A percentile compares a stretch with the other conserved stretches of the same genome.
These are phyloP conservation scores for Gracilaria caudata DNA, from an alignment of 23 red algal genomes.

Conservation along the genomic window DNA sequence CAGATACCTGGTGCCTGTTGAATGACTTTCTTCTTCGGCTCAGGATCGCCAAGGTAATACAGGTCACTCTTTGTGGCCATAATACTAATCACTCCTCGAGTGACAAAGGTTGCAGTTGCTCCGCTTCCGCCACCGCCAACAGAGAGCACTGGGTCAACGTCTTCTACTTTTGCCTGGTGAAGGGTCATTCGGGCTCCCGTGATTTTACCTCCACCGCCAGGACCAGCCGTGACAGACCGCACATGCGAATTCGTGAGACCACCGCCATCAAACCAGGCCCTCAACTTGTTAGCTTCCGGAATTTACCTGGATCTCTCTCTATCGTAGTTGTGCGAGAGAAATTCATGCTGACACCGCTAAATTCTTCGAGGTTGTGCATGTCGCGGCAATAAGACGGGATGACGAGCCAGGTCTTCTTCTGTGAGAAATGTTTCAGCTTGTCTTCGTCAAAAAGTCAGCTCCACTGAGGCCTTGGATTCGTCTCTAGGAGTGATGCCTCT, in stretches of 20 bases:
- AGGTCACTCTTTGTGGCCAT: conserved; percentile 72
- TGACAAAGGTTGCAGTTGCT: conserved; percentile 67
- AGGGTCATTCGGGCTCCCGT: conserved; percentile 78
- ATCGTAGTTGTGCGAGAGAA: conserved; percentile 70
- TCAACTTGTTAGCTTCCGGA: conserved; percentile 82
- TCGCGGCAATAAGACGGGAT: conserved; percentile 65
- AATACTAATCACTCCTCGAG: conserved; percentile 66
- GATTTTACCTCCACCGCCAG: conserved; percentile 48
- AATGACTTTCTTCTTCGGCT: conserved; percentile 90
- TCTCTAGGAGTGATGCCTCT: conserved; percentile 84
- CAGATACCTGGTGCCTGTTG: conserved; percentile 66
- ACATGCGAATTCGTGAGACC: conserved; percentile 60
- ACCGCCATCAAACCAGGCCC: conserved; percentile 90
- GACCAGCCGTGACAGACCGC: conserved; percentile 36
- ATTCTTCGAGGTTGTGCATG: conserved; percentile 86
- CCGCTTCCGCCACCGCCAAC: conserved; percentile 34
- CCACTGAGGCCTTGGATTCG: conserved; percentile 71
- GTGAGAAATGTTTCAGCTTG: conserved; percentile 75
- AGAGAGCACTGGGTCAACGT: conserved; percentile 69
- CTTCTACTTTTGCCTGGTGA: conserved; percentile 67
- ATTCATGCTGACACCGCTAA: conserved; percentile 83
- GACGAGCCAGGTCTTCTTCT: conserved; percentile 53
- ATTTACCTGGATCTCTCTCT: conserved; percentile 90
- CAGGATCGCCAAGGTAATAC: conserved; percentile 87
- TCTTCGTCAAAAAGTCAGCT: conserved; percentile 89